Base-by-base conservation (phyloP, 192 early-diverging fungal genomes). In the Coemansia sp. region DNA sequence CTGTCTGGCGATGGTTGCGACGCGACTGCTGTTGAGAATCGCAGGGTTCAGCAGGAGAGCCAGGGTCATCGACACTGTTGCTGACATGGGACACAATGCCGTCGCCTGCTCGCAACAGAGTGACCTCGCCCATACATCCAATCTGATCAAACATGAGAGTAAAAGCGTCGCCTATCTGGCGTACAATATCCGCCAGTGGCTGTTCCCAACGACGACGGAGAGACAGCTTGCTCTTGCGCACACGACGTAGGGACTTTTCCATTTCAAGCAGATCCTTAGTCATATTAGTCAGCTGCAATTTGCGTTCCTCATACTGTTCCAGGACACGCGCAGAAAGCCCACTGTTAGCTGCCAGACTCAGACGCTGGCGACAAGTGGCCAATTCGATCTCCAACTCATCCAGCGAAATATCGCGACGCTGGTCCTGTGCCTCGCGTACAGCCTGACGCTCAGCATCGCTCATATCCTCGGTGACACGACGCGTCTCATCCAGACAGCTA, bases 341-440 rank as follows among this genome's bases (percentile, higher is more conserved):
- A 54, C 68, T 68, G 50, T 65, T 66, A 1, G 68, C 54, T 0
- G 72, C 73, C 68, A 81, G 26, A 54, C 66, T 68, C 49, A 81
- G 62, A 3, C 78, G 68, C 64, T 81, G 78, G 19, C 67, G 64
- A 8, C 68, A 68, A 0, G 72, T 65, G 3, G 68, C 48, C 38
- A 93, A 76, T 57, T 80, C 78, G 19, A 85, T 82, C 69, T 92
- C 87, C 16, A 97, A 69, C 25, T 91, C 82, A 18, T 86, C 88
- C 10, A 85, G 49, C 0, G 86, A 66, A 22, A 81, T 64, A 18
- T 64, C 60, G 19, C 58, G 60, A 7, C 67, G 67, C 57, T 64
- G 41, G 7, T 73, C 74, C 58, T 86, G 77, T 56, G 85, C 83
- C 23, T 79, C 83, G 14, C 73, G 68, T 34, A 80, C 73, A 1